Percentiles rank a stretch among this genome's conserved stretches.
These are phyloP conservation scores for Oleoguttula mirabilis DNA, from an alignment of 495 filamentous ascomycete genomes.

Conservation along the genomic window DNA sequence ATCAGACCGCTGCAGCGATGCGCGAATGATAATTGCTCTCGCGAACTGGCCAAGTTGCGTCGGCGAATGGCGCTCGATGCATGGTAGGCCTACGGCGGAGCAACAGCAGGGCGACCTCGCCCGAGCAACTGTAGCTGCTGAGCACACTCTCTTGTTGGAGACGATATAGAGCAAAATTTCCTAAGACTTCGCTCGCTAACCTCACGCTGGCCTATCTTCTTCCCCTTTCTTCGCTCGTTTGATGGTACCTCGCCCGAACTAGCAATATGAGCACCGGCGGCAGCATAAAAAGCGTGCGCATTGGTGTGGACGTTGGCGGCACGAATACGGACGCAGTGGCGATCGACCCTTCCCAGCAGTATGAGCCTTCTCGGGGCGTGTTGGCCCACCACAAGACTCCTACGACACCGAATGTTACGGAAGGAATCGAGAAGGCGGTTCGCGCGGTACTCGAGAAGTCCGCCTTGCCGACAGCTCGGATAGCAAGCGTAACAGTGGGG, in stretches of 20 bases:
- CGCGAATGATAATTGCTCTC: too few relatives aligned
- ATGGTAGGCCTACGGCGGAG: too few relatives aligned
- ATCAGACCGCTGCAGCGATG: too few relatives aligned
- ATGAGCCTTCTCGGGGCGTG: constrained; percentile 33
- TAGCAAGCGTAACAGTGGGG: constrained; percentile 48
- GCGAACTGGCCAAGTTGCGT: too few relatives aligned
- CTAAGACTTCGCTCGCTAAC: too few relatives aligned
- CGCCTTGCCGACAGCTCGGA: constrained; percentile 28
- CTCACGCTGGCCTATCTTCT: too few relatives aligned
- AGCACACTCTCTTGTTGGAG: too few relatives aligned
- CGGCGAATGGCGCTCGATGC: too few relatives aligned
- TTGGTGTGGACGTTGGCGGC: constrained; percentile 30
- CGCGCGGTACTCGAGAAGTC: constrained; percentile 35
- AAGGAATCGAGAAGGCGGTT: constrained; percentile 42
- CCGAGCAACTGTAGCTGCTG: too few relatives aligned
- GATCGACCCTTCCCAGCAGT: constrained; percentile 37
- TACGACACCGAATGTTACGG: constrained; percentile 45
- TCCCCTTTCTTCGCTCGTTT: background rate
- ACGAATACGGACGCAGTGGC: constrained; percentile 53
- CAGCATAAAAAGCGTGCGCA: constrained; percentile 4
- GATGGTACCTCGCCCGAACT: background rate
- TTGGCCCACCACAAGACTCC: constrained; percentile 44
- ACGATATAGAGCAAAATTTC: too few relatives aligned
- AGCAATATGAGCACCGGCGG: background rate
- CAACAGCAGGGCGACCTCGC: too few relatives aligned